These are phyloP conservation scores for Adansonia madagascariensis DNA, from an alignment of 441 rosid genomes.

Conservation along the genomic window DNA sequence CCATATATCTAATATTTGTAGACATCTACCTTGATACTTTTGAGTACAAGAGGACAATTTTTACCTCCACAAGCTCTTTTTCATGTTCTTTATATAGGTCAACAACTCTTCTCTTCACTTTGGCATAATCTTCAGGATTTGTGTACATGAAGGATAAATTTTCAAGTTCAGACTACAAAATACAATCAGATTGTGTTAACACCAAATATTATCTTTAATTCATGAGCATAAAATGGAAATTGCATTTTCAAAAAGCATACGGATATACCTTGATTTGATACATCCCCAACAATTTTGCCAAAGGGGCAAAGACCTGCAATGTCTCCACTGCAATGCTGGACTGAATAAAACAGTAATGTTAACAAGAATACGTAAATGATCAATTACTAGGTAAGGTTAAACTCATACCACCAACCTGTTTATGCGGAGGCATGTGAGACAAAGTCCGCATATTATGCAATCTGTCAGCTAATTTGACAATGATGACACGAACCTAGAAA, in stretches of 20 bases:
- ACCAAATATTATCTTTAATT: slow-evolving; percentile 6
- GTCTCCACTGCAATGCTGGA: slow-evolving; percentile 95
- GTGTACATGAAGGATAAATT: slow-evolving; percentile 94
- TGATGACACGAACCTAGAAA: slow-evolving; percentile 93
- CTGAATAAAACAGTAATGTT: slow-evolving; percentile 52
- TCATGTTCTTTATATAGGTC: slow-evolving; percentile 88
- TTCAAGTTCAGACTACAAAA: slow-evolving; percentile 93
- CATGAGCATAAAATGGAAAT: not conserved
- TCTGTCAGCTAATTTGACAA: slow-evolving; percentile 97
- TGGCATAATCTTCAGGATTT: slow-evolving; percentile 82
- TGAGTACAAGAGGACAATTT: slow-evolving; percentile 13
- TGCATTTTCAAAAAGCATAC: slow-evolving; percentile 6
- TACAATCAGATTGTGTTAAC: slow-evolving; percentile 21
- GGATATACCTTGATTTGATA: slow-evolving; percentile 83
- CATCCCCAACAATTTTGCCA: slow-evolving; percentile 96
- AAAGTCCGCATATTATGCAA: slow-evolving; percentile 98
- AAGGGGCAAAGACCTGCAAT: slow-evolving; percentile 93
- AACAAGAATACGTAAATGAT: slow-evolving; percentile 18
- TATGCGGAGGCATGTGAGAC: slow-evolving; percentile 91
- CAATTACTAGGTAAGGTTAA: slow-evolving; percentile 30
- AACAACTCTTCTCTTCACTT: slow-evolving; percentile 74
- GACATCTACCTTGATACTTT: not conserved
- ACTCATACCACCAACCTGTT: slow-evolving; percentile 65
- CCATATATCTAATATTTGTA: slow-evolving; percentile 10
- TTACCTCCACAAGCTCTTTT: slow-evolving; percentile 86